phyloP scores from a whole-genome alignment of 306 rosid species.

The Begonia peltatifolia region DNA sequence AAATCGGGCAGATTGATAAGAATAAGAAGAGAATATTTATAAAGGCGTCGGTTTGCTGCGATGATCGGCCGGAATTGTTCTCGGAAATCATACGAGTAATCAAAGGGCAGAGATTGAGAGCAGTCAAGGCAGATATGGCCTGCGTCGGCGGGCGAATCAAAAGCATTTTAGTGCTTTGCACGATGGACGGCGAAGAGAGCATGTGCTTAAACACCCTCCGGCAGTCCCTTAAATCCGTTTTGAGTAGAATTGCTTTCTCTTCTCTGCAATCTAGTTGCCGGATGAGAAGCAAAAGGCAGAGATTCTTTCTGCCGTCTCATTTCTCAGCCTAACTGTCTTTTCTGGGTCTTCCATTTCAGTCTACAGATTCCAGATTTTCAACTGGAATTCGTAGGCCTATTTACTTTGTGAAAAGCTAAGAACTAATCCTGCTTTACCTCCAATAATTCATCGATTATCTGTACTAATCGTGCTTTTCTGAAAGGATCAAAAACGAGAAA shows the following conservation, averaged over 20 bases:
- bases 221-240: slow-evolving; percentile 59
- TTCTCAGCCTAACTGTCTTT: slow-evolving; percentile 13
- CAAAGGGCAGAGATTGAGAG: slow-evolving; percentile 44
- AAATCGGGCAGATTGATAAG: background rate
- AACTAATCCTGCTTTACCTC: too few relatives aligned
- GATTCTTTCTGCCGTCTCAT: slow-evolving; percentile 78
- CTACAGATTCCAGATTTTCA: too few relatives aligned
- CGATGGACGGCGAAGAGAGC: slow-evolving; percentile 36
- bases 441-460: too few relatives aligned
- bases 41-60: slow-evolving; percentile 81
- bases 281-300: slow-evolving; percentile 86
- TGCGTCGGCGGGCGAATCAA: slow-evolving; percentile 80
- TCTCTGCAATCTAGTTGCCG: slow-evolving; percentile 37
- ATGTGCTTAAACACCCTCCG: slow-evolving; percentile 49
- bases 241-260: slow-evolving; percentile 42
- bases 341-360: too few relatives aligned
- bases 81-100: slow-evolving; percentile 75
- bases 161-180: slow-evolving; percentile 58
- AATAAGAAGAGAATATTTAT: slow-evolving; percentile 21
- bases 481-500: too few relatives aligned
- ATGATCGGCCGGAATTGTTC: slow-evolving; percentile 75
- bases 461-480: too few relatives aligned
- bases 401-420: too few relatives aligned
- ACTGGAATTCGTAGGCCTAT: too few relatives aligned
- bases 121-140: slow-evolving; percentile 72